Conservation (phyloP, 441 rosid species). For the Melastoma candidum region DNA sequence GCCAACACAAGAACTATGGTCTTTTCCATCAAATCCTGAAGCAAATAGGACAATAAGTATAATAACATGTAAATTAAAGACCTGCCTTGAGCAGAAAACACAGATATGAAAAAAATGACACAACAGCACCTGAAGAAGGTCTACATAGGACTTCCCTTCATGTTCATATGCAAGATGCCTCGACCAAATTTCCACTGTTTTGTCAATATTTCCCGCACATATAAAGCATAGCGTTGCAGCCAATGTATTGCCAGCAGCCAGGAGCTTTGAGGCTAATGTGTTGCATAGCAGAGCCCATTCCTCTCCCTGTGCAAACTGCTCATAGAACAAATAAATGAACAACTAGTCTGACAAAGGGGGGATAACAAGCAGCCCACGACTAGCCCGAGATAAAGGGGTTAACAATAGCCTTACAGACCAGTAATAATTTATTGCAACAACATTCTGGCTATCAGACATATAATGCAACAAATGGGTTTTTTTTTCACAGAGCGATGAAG, state of each 20-base stretch:
- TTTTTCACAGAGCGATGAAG: conserved; percentile 9
- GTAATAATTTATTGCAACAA: no score
- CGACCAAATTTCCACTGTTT: conserved; percentile 98
- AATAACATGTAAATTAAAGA: neutral
- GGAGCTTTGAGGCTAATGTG: conserved; percentile 72
- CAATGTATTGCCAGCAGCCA: conserved; percentile 65
- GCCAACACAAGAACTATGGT: conserved; percentile 97
- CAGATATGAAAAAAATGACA: neutral
- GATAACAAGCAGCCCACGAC: no score
- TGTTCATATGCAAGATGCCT: conserved; percentile 53
- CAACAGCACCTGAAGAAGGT: conserved; percentile 74
- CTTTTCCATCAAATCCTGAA: conserved; percentile 98
- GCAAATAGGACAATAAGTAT: conserved; percentile 10
- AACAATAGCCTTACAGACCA: neutral
- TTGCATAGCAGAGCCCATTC: conserved; percentile 86
- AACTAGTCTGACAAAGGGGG: neutral
- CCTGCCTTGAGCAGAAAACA: neutral
- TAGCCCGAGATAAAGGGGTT: neutral
- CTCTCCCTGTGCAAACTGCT: conserved; percentile 89
- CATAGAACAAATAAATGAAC: conserved; percentile 15
- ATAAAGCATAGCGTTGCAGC: conserved; percentile 95
- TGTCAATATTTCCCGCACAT: conserved; percentile 94
- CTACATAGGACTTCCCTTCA: conserved; percentile 74
- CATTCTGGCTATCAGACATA: neutral
- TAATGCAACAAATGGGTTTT: neutral